Conservation (phyloP, 257 asterid species). For the Cordia subcordata region DNA sequence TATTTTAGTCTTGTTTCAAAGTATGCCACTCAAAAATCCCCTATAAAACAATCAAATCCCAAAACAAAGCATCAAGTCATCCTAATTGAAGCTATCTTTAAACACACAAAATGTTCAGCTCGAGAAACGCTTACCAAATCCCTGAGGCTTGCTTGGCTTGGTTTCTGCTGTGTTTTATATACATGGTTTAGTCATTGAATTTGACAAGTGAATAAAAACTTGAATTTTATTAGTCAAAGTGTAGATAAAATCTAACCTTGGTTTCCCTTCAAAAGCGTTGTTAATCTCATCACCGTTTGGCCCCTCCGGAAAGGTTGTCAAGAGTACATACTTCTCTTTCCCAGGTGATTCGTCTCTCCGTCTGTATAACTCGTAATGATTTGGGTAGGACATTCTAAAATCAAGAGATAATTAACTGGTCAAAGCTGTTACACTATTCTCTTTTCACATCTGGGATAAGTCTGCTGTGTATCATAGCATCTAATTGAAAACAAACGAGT, state of each 20-base stretch:
- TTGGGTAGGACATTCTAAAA: conserved; percentile 80
- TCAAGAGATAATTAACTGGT: neutral
- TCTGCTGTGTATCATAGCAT: no score
- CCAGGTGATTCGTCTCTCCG: conserved; percentile 71
- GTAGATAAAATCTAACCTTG: conserved; percentile 41
- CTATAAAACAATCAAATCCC: conserved; percentile 27
- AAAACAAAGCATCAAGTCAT: no score
- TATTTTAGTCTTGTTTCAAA: conserved; percentile 19
- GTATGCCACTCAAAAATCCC: conserved; percentile 67
- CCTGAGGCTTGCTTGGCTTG: conserved; percentile 54
- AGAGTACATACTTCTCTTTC: conserved; percentile 64
- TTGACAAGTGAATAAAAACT: conserved; percentile 1
- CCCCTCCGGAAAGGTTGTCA: conserved; percentile 52
- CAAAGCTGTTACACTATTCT: no score
- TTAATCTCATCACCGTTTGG: conserved; percentile 83
- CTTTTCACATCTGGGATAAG: no score
- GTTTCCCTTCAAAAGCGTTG: conserved; percentile 77
- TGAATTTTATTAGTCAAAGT: neutral
- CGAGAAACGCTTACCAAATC: conserved; percentile 56
- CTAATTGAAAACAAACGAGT: no score
- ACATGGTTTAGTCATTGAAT: conserved; percentile 7
- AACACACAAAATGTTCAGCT: conserved; percentile 13
- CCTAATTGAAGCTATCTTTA: conserved; percentile 8
- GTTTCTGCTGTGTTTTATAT: conserved; percentile 35
- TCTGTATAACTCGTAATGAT: conserved; percentile 74